Percentiles rank a stretch among this genome's conserved stretches.
Conservation (phyloP, 1,284 basidiomycete species). For the Agroathelia rolfsii region DNA sequence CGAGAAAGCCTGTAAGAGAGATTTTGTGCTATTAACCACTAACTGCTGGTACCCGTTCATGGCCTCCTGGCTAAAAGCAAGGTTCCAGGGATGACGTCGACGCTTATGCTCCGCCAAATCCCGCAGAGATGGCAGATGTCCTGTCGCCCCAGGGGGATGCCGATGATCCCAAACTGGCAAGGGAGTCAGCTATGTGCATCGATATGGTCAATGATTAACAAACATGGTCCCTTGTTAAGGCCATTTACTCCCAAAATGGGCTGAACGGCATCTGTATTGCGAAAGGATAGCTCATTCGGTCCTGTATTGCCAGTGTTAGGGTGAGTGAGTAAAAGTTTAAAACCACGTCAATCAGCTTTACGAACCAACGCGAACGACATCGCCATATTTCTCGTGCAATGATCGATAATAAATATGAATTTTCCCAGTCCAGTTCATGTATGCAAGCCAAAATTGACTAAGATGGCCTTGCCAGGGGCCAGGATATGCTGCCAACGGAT, state of each 20-base stretch:
- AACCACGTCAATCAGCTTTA: too few relatives aligned
- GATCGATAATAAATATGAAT: constrained; percentile 23
- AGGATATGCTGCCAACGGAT: constrained; percentile 31
- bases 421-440: constrained; percentile 23
- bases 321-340: too few relatives aligned
- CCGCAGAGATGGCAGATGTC: constrained; percentile 18
- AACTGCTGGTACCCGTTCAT: constrained; percentile 29
- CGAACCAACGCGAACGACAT: constrained; percentile 31
- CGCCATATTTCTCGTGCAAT: constrained; percentile 33
- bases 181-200: constrained; percentile 1
- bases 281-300: constrained; percentile 26
- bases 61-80: constrained; percentile 27
- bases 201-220: constrained; percentile 4
- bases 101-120: constrained; percentile 26
- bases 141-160: constrained; percentile 16
- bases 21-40: constrained; percentile 20
- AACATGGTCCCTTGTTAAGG: constrained; percentile 24
- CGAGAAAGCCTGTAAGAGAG: constrained; percentile 24
- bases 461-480: constrained; percentile 28
- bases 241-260: constrained; percentile 21
- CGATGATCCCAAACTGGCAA: constrained; percentile 5
- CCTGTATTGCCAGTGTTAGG: constrained; percentile 18
- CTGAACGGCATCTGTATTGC: constrained; percentile 18
- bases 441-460: constrained; percentile 24
- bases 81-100: constrained; percentile 31